These are phyloP conservation scores for Suillus spraguei DNA, from an alignment of 768 basidiomycete genomes.

Conservation along the genomic window DNA sequence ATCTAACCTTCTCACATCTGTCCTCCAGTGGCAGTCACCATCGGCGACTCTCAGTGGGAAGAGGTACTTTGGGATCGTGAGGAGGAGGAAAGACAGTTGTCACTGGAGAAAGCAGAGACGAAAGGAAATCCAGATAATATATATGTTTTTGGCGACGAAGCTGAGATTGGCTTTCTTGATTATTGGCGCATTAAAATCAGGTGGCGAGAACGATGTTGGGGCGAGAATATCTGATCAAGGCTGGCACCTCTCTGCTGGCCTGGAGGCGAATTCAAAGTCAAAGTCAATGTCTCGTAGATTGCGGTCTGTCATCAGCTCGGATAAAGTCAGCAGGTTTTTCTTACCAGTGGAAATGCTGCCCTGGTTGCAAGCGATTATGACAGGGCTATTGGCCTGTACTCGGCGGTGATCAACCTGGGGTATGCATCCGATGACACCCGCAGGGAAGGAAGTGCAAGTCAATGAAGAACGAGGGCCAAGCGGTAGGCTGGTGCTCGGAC, in stretches of 20 bases:
- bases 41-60: no score
- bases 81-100: slow-evolving; percentile 47
- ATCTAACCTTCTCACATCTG: slow-evolving; percentile 72
- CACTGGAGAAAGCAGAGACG: slow-evolving; percentile 23
- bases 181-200: slow-evolving; percentile 72
- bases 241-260: slow-evolving; percentile 24
- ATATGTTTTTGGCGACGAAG: slow-evolving; percentile 64
- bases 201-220: slow-evolving; percentile 69
- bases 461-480: slow-evolving; percentile 99
- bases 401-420: no score
- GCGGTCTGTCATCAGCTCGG: slow-evolving; percentile 60
- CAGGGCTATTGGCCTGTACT: no score
- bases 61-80: slow-evolving; percentile 79
- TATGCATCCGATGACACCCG: slow-evolving; percentile 93
- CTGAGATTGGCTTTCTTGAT: slow-evolving; percentile 79
- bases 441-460: slow-evolving; percentile 99
- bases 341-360: no score
- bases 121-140: slow-evolving; percentile 48
- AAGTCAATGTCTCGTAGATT: slow-evolving; percentile 48
- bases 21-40: slow-evolving; percentile 77
- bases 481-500: slow-evolving; percentile 98
- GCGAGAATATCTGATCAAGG: slow-evolving; percentile 94
- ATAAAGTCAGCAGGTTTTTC: no score
- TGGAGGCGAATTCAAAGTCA: slow-evolving; percentile 17
- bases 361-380: no score